These are phyloP conservation scores for Isabelozyma gotoi DNA, from an alignment of 805 yeast species.

Conservation along the genomic window DNA sequence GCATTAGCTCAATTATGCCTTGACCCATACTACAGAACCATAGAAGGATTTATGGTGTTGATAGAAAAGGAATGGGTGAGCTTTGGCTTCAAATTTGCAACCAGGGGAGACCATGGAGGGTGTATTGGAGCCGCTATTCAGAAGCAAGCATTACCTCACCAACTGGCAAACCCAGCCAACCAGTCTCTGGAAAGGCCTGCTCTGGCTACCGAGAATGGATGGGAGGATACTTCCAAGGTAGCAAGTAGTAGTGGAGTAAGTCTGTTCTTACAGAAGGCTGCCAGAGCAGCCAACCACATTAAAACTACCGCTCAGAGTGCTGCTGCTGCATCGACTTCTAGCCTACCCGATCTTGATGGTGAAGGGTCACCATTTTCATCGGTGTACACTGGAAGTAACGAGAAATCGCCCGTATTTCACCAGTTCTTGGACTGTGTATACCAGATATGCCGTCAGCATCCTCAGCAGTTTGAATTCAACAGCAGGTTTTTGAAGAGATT, in stretches of 20 bases:
- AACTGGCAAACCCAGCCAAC: constrained; percentile 5
- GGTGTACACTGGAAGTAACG: constrained; percentile 36
- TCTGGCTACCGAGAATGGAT: constrained; percentile 5
- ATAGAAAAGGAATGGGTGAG: constrained; percentile 95
- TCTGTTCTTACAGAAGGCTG: constrained; percentile 41
- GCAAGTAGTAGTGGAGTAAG: constrained; percentile 20
- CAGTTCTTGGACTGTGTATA: constrained; percentile 90
- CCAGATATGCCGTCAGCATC: constrained; percentile 72
- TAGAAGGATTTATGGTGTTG: constrained; percentile 81
- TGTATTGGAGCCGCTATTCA: constrained; percentile 38
- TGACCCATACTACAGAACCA: constrained; percentile 86
- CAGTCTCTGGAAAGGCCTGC: constrained; percentile 4
- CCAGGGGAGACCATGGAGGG: constrained; percentile 76
- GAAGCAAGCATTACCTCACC: constrained; percentile 11
- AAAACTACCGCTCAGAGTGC: constrained; percentile 32
- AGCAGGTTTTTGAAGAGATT: constrained; percentile 83
- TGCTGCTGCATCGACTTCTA: constrained; percentile 16
- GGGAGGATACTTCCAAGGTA: constrained; percentile 1
- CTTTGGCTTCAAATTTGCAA: constrained; percentile 88
- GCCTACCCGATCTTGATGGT: constrained; percentile 16
- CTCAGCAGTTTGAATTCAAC: constrained; percentile 77
- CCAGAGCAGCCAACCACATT: constrained; percentile 42
- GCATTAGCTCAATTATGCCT: constrained; percentile 82
- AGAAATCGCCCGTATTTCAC: constrained; percentile 82
- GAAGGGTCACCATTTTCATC: constrained; percentile 26